Base-by-base conservation (phyloP, 352 stramenopile genomes). In the Globisporangium splendens region DNA sequence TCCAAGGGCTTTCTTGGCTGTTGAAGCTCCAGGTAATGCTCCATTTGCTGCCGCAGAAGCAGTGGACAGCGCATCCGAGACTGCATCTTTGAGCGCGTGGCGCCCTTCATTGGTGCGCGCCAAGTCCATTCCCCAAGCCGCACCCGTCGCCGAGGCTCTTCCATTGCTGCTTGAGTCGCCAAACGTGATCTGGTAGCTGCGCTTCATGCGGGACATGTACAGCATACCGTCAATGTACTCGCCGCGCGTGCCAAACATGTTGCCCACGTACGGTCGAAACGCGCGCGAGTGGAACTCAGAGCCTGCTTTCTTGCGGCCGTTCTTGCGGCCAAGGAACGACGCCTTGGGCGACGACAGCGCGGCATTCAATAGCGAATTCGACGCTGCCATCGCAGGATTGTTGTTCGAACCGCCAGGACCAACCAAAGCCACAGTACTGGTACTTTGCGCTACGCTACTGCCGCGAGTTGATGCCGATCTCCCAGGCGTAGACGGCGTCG, bases 121-220 rank as follows among this genome's bases (percentile, higher is more conserved):
- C 21, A 75, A 24, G 0, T 78, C 71, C 0, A 41, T 21, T 35
- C 28, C 28, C 59, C 66, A 64, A 17, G 39, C 42, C 17, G 41
- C 20, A 28, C 56, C 70, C 8, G 15, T 47, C 63, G 49, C 64
- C 62, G 60, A 33, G 66, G 50, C 1, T 62, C 15, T 60, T 66
- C n/a, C 50, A 41, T 44, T 43, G 17, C 1, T 50, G 47, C 1
- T 62, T 28, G 13, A 15, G 14, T 50, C 54, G 4, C 74, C 71
- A n/a, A 76, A 74, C 5, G 73, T 69, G 17, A 77, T 61, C 55
- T 77, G 70, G 17, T 82, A 77, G 46, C 74, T 88, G 21, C 72
- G 71, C 62, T 91, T 91, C 86, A 95, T 95, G 41, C 84, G 79
- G 7, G 82, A 90, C 82, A 93, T 93, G 62, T 95, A 95, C 13